These are phyloP conservation scores for Iodosphaeria phyllophila DNA, from an alignment of 2,329 filamentous ascomycete genomes.

Conservation along the genomic window DNA sequence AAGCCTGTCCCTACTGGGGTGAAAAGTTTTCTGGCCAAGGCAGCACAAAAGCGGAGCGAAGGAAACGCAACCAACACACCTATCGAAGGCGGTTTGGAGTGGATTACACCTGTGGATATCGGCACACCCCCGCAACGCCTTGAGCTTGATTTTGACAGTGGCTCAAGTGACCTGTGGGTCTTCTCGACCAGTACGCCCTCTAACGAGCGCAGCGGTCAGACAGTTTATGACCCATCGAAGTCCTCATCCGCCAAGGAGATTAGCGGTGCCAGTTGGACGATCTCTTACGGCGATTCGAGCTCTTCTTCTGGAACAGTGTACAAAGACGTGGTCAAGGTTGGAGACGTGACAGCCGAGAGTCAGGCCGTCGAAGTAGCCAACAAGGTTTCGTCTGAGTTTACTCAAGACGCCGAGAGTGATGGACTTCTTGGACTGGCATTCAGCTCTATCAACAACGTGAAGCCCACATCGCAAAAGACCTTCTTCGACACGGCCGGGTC, in stretches of 20 bases:
- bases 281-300: conserved; percentile 24
- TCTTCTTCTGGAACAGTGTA: conserved; percentile 23
- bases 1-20: conserved; percentile 3
- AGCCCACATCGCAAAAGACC: conserved; percentile 20
- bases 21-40: conserved; percentile 3
- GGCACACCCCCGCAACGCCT: conserved; percentile 22
- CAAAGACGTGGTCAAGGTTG: conserved; percentile 21
- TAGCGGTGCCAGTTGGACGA: conserved; percentile 18
- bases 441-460: conserved; percentile 21
- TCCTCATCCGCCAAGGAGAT: conserved; percentile 20
- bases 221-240: conserved; percentile 18
- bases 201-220: conserved; percentile 17
- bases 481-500: conserved; percentile 20
- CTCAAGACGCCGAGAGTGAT: conserved; percentile 16
- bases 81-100: conserved; percentile 3
- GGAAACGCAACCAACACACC: conserved; percentile 5
- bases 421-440: conserved; percentile 26
- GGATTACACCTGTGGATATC: conserved; percentile 7
- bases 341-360: conserved; percentile 17
- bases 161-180: conserved; percentile 28
- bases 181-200: conserved; percentile 18
- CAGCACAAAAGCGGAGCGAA: conserved; percentile 2
- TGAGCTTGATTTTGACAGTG: conserved; percentile 25
- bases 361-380: conserved; percentile 24
- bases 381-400: conserved; percentile 20